Evolutionary conservation across 2,329 filamentous ascomycete species (phyloP), one percentile per base, ranked within the genome.

Genomic region (Teratosphaeria epicoccoides): DNA sequence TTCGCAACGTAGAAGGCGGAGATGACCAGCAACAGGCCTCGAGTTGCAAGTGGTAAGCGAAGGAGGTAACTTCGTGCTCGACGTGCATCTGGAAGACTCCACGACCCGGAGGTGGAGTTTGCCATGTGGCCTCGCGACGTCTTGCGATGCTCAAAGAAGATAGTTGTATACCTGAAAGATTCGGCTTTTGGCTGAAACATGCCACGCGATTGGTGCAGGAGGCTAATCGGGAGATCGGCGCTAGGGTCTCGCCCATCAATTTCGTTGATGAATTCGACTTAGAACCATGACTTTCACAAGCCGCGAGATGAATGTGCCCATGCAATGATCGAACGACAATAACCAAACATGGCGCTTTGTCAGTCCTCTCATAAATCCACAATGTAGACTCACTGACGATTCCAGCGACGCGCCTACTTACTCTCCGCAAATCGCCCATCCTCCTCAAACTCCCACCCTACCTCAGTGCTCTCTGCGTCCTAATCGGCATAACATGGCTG

Each of bases 401-500:
- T 45, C 23, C 52, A 63, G 56, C 61, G 72, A 73, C 75, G 61
- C 72, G 84, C 62, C 75, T 83, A 57, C 71, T 87, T 61, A 79
- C 80, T 61, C 75, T 95, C 65, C 85, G 88, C 66, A 83, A 82
- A 69, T 87, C 95, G 69, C 85, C 87, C 62, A 81, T 87, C 59
- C 75, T 95, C 52, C 80, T 93, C 57, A 87, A 87, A 71, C 72
- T 95, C 17, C 90, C 91, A 40, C 88, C 89, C 12, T 91, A 94
- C 72, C 73, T 97, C 28, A 96, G 91, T 28, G 78, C 88, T 49
- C 73, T 95, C 40, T 94, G 87, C 70, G 82, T 97, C 61, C 63
- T 91, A 47, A 79, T 95, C 62, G 93, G 93, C 49, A 80, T 96
- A 51, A 80, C 82, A 60, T 98, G 91, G 88, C 82, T 98, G 12